Evolutionary conservation across 2,329 filamentous ascomycete genomes (phyloP).

Genomic region (Dactylellina haptotyla): DNA sequence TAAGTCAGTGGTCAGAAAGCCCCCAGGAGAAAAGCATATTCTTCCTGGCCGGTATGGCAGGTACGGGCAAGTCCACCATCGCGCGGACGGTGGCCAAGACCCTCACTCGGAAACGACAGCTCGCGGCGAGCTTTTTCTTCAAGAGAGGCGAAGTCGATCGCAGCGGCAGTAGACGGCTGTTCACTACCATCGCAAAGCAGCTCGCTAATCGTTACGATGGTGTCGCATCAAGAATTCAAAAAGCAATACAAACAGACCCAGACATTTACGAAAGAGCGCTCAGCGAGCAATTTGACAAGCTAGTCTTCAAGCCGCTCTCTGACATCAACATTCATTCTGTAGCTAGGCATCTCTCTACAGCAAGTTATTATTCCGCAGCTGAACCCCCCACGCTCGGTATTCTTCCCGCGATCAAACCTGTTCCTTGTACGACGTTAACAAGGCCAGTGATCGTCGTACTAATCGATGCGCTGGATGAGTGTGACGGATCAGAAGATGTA

Average conservation of each 20-base stretch:
- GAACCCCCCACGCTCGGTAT: too few species aligned
- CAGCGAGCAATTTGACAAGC: background rate
- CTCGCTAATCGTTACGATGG: background rate
- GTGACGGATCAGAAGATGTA: background rate
- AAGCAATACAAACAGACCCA: background rate
- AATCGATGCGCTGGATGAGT: background rate
- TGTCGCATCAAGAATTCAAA: background rate
- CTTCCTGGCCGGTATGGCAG: conserved; percentile 61
- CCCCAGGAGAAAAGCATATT: conserved; percentile 50
- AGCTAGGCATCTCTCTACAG: too few species aligned
- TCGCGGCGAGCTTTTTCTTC: background rate
- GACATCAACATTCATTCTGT: background rate
- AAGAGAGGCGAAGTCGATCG: background rate
- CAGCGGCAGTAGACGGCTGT: background rate
- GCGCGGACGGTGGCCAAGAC: background rate
- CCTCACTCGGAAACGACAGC: background rate
- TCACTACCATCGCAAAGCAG: background rate
- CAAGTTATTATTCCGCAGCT: too few species aligned
- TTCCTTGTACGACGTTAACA: too few species aligned
- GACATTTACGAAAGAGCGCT: background rate
- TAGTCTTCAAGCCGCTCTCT: background rate
- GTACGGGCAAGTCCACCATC: conserved; percentile 55
- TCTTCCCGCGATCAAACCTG: too few species aligned
- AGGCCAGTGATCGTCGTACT: background rate
- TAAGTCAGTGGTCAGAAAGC: background rate